These are phyloP conservation scores for Puccinia polysora DNA, from an alignment of 1,284 basidiomycete genomes.

Conservation along the genomic window DNA sequence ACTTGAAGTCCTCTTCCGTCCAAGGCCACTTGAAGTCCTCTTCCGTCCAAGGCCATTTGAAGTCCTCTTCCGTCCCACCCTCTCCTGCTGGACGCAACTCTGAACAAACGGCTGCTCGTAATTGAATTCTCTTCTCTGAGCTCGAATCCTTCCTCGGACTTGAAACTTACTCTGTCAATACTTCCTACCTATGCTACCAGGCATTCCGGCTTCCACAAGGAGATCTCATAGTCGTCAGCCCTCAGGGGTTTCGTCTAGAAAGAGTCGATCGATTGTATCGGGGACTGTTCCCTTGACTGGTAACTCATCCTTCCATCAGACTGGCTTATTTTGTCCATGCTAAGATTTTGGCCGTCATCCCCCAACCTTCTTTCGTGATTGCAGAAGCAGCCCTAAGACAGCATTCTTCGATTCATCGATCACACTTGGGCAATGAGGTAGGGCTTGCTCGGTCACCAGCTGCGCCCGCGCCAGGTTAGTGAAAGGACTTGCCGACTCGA, in stretches of 20 bases:
- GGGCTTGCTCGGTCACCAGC: neutral
- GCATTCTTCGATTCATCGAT: neutral
- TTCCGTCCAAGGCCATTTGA: conserved; percentile 2
- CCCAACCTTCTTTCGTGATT: neutral
- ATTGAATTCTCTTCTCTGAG: neutral
- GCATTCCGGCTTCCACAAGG: conserved; percentile 2
- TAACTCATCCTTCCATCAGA: neutral
- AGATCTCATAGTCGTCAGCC: conserved; percentile 7
- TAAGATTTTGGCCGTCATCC: neutral
- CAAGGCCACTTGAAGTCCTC: too few species aligned
- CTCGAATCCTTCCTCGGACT: neutral
- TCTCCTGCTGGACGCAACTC: neutral
- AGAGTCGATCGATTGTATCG: neutral
- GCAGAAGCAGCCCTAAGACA: conserved; percentile 13
- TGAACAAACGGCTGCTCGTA: conserved; percentile 4
- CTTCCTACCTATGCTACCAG: neutral
- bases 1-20: too few species aligned
- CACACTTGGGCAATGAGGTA: neutral
- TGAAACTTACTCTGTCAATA: neutral
- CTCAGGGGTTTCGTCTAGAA: neutral
- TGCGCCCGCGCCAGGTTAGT: neutral
- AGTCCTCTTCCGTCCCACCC: neutral
- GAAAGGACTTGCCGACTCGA: neutral
- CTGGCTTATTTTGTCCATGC: neutral
- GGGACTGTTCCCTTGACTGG: neutral